phyloP scores from a whole-genome alignment of 495 filamentous ascomycete species.

The Rhizodiscina lignyota region DNA sequence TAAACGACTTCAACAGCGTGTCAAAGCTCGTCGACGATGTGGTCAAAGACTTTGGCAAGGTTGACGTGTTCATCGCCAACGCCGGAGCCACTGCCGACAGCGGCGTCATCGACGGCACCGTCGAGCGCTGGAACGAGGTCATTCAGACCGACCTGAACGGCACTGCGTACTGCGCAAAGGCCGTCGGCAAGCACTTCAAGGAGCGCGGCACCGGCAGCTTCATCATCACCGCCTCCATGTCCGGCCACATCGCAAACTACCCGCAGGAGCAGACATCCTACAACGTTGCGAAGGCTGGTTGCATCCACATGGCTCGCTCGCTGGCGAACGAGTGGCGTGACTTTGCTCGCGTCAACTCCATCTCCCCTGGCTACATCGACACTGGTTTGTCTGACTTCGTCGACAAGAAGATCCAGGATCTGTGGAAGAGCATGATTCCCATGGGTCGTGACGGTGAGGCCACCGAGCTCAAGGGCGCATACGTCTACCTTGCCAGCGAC shows the following conservation, averaged over 20 bases:
- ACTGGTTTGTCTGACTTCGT: conserved; percentile 72
- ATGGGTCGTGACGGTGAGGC: conserved; percentile 66
- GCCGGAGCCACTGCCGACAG: conserved; percentile 47
- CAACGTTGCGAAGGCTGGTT: conserved; percentile 74
- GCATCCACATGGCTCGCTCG: conserved; percentile 65
- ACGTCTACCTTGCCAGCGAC: conserved; percentile 74
- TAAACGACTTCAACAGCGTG: conserved; percentile 35
- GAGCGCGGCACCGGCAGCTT: conserved; percentile 58
- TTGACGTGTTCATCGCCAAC: conserved; percentile 53
- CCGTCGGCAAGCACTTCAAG: conserved; percentile 53
- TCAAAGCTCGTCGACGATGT: conserved; percentile 31
- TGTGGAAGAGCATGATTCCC: conserved; percentile 68
- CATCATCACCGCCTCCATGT: conserved; percentile 66
- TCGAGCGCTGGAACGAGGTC: conserved; percentile 51
- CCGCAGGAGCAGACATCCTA: conserved; percentile 77
- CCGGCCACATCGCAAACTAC: conserved; percentile 73
- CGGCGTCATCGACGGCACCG: conserved; percentile 45
- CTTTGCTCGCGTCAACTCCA: conserved; percentile 66
- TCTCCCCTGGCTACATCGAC: conserved; percentile 77
- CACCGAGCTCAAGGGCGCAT: conserved; percentile 74
- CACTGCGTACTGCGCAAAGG: conserved; percentile 65
- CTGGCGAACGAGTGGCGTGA: conserved; percentile 77
- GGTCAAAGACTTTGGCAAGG: conserved; percentile 45
- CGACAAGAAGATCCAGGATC: conserved; percentile 47
- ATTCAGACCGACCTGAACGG: conserved; percentile 68